These are phyloP conservation scores for Solanum tacnaense DNA, from an alignment of 257 asterid genomes.

Conservation along the genomic window DNA sequence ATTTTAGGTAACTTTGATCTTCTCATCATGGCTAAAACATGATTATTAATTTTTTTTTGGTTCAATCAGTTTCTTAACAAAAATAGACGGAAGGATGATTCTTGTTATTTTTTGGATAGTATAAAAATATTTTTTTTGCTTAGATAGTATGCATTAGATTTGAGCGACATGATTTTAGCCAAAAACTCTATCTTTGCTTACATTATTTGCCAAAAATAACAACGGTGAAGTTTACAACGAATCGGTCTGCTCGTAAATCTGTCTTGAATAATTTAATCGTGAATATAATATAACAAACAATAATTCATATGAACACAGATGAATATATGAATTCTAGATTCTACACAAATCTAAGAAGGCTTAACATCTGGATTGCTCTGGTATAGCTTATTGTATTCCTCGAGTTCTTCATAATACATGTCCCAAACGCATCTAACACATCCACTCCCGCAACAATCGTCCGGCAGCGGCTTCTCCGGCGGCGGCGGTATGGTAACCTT, in stretches of 20 bases:
- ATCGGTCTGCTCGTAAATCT: too few species aligned
- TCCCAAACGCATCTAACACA: constrained; percentile 83
- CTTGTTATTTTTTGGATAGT: too few species aligned
- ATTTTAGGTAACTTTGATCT: too few species aligned
- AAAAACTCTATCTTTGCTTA: not conserved
- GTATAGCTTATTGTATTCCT: constrained; percentile 45
- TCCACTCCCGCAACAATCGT: constrained; percentile 80
- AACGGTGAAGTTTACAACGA: too few species aligned
- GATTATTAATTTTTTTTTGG: too few species aligned
- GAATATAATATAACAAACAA: not conserved
- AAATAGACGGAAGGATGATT: too few species aligned
- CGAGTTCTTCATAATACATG: constrained; percentile 62
- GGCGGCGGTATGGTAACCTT: constrained; percentile 34
- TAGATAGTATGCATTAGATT: too few species aligned
- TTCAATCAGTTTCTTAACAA: too few species aligned
- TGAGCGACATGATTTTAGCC: too few species aligned
- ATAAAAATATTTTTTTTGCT: too few species aligned
- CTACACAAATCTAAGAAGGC: not conserved
- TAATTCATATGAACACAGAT: not conserved
- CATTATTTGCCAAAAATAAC: not conserved
- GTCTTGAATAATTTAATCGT: not conserved
- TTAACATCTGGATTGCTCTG: constrained; percentile 2
- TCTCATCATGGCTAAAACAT: too few species aligned
- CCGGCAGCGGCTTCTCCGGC: constrained; percentile 78
- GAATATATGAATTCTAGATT: not conserved